A percentile compares a stretch with the other conserved stretches of the same genome.
Conservation (phyloP, 2,329 filamentous ascomycete genomes). For the Pyrenochaeta sp. region DNA sequence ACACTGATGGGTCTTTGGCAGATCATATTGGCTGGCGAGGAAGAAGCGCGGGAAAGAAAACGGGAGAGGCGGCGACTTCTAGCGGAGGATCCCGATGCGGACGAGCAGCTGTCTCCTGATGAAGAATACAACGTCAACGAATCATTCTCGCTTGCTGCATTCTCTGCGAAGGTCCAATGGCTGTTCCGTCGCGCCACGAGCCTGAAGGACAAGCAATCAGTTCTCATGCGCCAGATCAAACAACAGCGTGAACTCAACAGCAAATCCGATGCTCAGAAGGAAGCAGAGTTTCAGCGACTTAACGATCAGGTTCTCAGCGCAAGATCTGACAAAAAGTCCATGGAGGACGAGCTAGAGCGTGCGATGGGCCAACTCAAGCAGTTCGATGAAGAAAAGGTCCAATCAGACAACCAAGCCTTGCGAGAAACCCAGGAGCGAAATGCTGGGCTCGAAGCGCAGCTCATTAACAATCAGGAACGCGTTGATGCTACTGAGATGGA, state of each 20-base stretch:
- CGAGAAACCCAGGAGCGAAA: conserved; percentile 42
- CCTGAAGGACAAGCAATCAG: conserved; percentile 85
- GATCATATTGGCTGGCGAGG: conserved; percentile 55
- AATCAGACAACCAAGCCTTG: conserved; percentile 28
- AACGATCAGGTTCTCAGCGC: conserved; percentile 51
- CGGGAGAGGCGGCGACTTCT: conserved; percentile 41
- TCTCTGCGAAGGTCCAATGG: conserved; percentile 79
- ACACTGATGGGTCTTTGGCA: conserved; percentile 62
- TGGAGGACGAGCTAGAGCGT: conserved; percentile 46
- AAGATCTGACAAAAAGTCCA: conserved; percentile 42
- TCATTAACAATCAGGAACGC: conserved; percentile 45
- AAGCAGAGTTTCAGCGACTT: conserved; percentile 49
- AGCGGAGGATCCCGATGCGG: conserved; percentile 65
- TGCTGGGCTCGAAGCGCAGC: conserved; percentile 39
- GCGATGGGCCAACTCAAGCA: conserved; percentile 40
- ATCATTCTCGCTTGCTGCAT: conserved; percentile 75
- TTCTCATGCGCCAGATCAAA: conserved; percentile 90
- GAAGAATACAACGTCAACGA: conserved; percentile 66
- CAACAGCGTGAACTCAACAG: conserved; percentile 93
- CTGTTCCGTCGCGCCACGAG: conserved; percentile 78
- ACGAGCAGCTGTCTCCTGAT: conserved; percentile 67
- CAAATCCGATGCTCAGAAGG: conserved; percentile 71
- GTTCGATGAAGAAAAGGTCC: conserved; percentile 37
- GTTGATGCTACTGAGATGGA: conserved; percentile 38
- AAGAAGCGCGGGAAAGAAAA: conserved; percentile 50